These are phyloP conservation scores for Petrea volubilis DNA, from an alignment of 257 asterid genomes.

Conservation along the genomic window DNA sequence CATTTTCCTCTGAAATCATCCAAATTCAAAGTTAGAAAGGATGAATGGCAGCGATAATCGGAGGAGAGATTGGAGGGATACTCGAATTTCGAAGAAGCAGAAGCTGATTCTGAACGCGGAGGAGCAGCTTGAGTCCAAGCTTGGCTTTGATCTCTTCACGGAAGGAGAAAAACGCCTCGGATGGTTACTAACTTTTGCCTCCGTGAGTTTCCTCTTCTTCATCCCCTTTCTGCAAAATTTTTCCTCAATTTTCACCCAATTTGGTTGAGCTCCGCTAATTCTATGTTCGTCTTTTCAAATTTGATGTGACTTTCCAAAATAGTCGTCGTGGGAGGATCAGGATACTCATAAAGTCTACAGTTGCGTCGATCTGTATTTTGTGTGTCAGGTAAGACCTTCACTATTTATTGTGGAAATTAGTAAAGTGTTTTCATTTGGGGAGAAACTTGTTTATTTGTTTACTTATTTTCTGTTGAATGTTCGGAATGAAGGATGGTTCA, in stretches of 20 bases:
- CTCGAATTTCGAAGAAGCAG: constrained; percentile 87
- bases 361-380: constrained; percentile 90
- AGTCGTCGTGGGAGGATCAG: constrained; percentile 98
- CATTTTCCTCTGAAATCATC: background rate
- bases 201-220: constrained; percentile 46
- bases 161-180: constrained; percentile 98
- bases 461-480: constrained; percentile 8
- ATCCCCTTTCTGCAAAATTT: background rate
- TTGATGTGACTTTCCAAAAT: background rate
- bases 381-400: constrained; percentile 71
- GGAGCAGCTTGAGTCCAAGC: constrained; percentile 94
- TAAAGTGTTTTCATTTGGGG: constrained; percentile 2
- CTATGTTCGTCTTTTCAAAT: background rate
- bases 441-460: constrained; percentile 1
- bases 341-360: constrained; percentile 83
- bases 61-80: constrained; percentile 68
- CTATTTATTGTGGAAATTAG: constrained; percentile 2
- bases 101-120: constrained; percentile 74
- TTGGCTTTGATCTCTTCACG: constrained; percentile 76
- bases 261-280: background rate
- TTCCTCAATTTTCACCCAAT: background rate
- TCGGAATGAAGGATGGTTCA: constrained; percentile 85
- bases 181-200: constrained; percentile 88
- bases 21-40: background rate
- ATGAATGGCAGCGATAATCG: constrained; percentile 68